phyloP scores from a whole-genome alignment of 1,139 yeast genomes.

The Suhomyces anneliseae region DNA sequence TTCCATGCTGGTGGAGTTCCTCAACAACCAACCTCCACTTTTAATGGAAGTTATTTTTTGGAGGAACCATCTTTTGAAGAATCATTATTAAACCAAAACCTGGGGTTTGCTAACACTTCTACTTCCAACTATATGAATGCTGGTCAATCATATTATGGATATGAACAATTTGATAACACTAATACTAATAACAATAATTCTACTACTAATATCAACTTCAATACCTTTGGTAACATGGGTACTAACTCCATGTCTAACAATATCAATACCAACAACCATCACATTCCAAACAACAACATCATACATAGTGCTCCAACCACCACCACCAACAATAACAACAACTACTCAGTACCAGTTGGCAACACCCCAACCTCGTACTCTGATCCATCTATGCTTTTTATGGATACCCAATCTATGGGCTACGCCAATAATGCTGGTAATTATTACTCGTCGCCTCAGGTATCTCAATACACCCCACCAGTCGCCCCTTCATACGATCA shows the following conservation, averaged over 20 bases:
- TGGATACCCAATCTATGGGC: conserved; percentile 5
- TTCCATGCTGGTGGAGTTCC: conserved; percentile 1
- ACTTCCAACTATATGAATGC: conserved; percentile 13
- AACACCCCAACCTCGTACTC: background rate
- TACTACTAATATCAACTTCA: conserved; percentile 1
- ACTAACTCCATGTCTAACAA: background rate
- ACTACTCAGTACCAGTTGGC: background rate
- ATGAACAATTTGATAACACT: background rate
- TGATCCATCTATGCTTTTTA: conserved; percentile 6
- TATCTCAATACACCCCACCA: conserved; percentile 2
- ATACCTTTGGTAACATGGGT: too few relatives aligned
- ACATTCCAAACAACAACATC: conserved; percentile 2
- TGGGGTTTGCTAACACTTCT: background rate
- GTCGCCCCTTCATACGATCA: conserved; percentile 5
- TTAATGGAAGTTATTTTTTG: conserved; percentile 5
- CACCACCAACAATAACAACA: conserved; percentile 1
- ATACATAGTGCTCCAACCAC: conserved; percentile 1
- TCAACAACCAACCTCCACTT: conserved; percentile 1
- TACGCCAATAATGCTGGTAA: conserved; percentile 6
- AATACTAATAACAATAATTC: background rate
- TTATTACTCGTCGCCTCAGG: conserved; percentile 6
- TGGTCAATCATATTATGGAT: conserved; percentile 18
- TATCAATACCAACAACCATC: conserved; percentile 1
- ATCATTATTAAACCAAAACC: conserved; percentile 1
- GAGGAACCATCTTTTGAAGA: conserved; percentile 12